A percentile compares a stretch with the other conserved stretches of the same genome.
Conservation (phyloP, 176 grass and related monocot genomes). For the Triticum monococcum region DNA sequence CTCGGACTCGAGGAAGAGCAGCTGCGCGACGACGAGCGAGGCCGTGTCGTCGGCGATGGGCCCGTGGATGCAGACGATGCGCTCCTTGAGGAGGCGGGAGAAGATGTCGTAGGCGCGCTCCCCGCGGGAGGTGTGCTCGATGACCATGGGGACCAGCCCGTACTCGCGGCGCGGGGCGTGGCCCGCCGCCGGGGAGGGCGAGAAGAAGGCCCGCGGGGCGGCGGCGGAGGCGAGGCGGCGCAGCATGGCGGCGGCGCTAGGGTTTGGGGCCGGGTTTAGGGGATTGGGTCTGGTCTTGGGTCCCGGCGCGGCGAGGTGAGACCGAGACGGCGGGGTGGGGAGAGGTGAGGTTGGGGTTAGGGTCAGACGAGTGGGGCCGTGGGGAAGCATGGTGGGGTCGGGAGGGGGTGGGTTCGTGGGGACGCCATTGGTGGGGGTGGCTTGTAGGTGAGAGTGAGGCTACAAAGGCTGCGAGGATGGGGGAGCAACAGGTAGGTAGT, state of each 20-base stretch:
- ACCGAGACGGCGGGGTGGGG: constrained; percentile 1
- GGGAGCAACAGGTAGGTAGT: neutral
- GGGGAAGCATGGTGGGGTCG: constrained; percentile 2
- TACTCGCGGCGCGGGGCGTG: constrained; percentile 47
- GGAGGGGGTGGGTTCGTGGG: neutral
- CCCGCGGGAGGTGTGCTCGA: constrained; percentile 87
- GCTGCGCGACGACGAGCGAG: constrained; percentile 80
- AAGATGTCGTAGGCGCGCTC: constrained; percentile 89
- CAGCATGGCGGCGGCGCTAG: constrained; percentile 39
- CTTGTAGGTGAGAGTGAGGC: constrained; percentile 14
- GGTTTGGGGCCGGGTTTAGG: constrained; percentile 37
- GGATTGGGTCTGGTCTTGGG: constrained; percentile 33
- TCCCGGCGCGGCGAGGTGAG: constrained; percentile 3
- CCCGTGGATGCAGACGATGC: constrained; percentile 89
- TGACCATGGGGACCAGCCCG: constrained; percentile 79
- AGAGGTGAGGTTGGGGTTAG: neutral
- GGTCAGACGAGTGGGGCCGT: constrained; percentile 28
- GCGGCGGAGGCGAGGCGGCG: constrained; percentile 39
- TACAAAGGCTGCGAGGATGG: neutral
- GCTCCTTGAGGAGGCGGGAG: constrained; percentile 90
- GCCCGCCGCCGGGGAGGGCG: neutral
- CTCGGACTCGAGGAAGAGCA: constrained; percentile 96
- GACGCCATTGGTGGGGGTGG: constrained; percentile 34
- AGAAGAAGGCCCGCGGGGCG: constrained; percentile 39
- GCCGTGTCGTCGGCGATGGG: constrained; percentile 77